These are phyloP conservation scores for Suillus spraguei DNA, from an alignment of 768 basidiomycete species.

Conservation along the genomic window DNA sequence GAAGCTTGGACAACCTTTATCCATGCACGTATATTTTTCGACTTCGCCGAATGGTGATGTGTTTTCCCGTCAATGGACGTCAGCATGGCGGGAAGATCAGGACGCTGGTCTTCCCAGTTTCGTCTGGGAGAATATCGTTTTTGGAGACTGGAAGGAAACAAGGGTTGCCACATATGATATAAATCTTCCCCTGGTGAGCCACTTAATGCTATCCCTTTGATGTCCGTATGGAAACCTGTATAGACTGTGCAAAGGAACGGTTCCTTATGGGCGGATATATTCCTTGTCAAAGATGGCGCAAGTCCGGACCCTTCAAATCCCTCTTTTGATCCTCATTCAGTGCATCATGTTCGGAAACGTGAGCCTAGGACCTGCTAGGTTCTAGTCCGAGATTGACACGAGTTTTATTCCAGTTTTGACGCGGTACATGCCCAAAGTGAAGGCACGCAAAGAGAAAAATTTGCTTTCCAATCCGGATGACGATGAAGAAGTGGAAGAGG, in stretches of 20 bases:
- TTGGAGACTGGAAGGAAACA: conserved; percentile 73
- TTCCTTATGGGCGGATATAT: conserved; percentile 83
- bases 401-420: conserved; percentile 70
- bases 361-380: conserved; percentile 26
- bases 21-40: conserved; percentile 76
- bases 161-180: conserved; percentile 59
- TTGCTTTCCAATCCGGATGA: conserved; percentile 55
- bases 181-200: conserved; percentile 65
- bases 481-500: conserved; percentile 53
- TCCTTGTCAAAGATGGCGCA: conserved; percentile 65
- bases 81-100: conserved; percentile 47
- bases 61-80: conserved; percentile 57
- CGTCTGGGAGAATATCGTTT: conserved; percentile 77
- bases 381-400: conserved; percentile 11
- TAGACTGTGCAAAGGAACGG: conserved; percentile 80
- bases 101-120: conserved; percentile 64
- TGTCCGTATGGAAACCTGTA: conserved; percentile 7
- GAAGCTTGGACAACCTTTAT: conserved; percentile 58
- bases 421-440: conserved; percentile 74
- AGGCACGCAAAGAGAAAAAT: conserved; percentile 81
- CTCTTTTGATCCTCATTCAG: conserved; percentile 52
- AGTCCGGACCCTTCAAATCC: conserved; percentile 63
- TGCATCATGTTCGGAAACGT: conserved; percentile 81
- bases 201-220: neutral
- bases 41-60: conserved; percentile 64